These are phyloP conservation scores for Aspergillus haitiensis DNA, from an alignment of 495 filamentous ascomycete species.

Conservation along the genomic window DNA sequence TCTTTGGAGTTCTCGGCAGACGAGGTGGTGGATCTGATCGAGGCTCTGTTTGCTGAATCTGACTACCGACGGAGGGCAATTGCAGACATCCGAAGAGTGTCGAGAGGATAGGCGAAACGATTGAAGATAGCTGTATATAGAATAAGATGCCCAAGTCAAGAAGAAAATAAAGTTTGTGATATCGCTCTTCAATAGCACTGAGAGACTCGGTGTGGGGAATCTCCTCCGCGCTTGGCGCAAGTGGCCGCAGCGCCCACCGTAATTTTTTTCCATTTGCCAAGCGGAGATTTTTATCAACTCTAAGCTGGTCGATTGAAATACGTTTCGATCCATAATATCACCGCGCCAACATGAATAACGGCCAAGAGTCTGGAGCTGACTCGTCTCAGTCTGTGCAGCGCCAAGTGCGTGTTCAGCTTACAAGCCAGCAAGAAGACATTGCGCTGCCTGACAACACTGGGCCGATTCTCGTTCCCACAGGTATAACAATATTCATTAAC, in stretches of 20 bases:
- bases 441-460: slow-evolving; percentile 61
- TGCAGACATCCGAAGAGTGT: slow-evolving; percentile 65
- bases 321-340: slow-evolving; percentile 19
- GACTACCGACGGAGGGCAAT: slow-evolving; percentile 73
- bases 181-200: neutral
- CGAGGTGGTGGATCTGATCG: slow-evolving; percentile 85
- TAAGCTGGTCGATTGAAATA: slow-evolving; percentile 24
- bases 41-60: slow-evolving; percentile 88
- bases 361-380: slow-evolving; percentile 25
- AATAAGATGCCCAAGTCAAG: neutral
- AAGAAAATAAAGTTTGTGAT: no score
- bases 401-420: slow-evolving; percentile 63
- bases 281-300: slow-evolving; percentile 33
- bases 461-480: slow-evolving; percentile 63
- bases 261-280: slow-evolving; percentile 43
- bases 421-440: slow-evolving; percentile 58
- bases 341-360: slow-evolving; percentile 35
- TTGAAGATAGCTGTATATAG: slow-evolving; percentile 16
- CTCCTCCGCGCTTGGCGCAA: slow-evolving; percentile 43
- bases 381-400: slow-evolving; percentile 37
- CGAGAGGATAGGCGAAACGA: slow-evolving; percentile 18
- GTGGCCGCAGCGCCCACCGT: slow-evolving; percentile 48
- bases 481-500: slow-evolving; percentile 39
- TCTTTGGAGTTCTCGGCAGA: slow-evolving; percentile 77
- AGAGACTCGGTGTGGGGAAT: slow-evolving; percentile 29